phyloP scores from a whole-genome alignment of 768 basidiomycete species.

The Lactarius indigo region DNA sequence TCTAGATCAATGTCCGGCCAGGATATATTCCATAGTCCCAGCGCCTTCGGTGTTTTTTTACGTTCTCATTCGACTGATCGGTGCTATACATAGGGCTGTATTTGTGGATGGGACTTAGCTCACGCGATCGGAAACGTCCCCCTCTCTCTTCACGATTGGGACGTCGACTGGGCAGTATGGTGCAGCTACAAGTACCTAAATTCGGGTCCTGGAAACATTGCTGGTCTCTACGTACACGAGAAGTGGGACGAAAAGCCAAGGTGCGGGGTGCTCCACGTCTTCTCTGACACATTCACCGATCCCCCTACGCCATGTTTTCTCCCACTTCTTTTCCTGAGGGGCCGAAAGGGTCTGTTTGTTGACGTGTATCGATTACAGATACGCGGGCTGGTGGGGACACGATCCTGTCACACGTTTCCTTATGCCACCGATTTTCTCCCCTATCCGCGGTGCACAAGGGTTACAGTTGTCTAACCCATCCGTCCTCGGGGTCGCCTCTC shows the following conservation, averaged over 20 bases:
- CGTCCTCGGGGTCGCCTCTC: conserved; percentile 70
- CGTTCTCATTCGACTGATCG: conserved; percentile 22
- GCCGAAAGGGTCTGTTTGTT: conserved; percentile 6
- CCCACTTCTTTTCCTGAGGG: not conserved
- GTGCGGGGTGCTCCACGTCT: conserved; percentile 39
- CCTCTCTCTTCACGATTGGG: conserved; percentile 85
- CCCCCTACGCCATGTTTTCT: conserved; percentile 10
- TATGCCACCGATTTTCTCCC: conserved; percentile 82
- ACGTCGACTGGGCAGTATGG: conserved; percentile 97
- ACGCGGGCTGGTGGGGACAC: conserved; percentile 99
- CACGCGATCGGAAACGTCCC: conserved; percentile 95
- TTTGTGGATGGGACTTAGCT: conserved; percentile 95
- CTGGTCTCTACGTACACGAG: conserved; percentile 86
- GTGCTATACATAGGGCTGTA: conserved; percentile 63
- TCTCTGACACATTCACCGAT: conserved; percentile 6
- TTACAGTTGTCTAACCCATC: conserved; percentile 97
- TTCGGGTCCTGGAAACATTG: conserved; percentile 95
- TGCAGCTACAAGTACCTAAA: conserved; percentile 99
- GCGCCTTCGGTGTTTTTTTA: conserved; percentile 18
- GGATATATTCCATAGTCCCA: conserved; percentile 20
- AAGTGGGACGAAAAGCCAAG: conserved; percentile 72
- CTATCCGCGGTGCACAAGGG: conserved; percentile 87
- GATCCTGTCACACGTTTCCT: conserved; percentile 80
- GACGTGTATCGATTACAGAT: conserved; percentile 43
- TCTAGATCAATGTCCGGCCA: conserved; percentile 4